These are phyloP conservation scores for Starmerella vaccinii DNA, from an alignment of 805 yeast species.

Conservation along the genomic window DNA sequence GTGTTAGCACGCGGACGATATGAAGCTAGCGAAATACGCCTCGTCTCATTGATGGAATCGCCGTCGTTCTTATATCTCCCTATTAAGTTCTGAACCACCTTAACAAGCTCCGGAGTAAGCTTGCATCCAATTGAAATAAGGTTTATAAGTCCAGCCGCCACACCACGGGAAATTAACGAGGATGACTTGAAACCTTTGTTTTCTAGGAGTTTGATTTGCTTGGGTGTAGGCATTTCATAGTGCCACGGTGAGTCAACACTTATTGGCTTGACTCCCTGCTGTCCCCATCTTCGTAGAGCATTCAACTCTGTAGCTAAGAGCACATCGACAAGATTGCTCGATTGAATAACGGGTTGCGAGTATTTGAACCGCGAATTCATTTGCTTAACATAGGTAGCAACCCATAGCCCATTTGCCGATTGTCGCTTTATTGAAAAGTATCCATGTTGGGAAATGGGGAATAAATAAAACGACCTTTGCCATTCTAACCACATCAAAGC, in stretches of 20 bases:
- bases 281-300: background rate
- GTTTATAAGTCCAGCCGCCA: slow-evolving; percentile 16
- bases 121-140: slow-evolving; percentile 14
- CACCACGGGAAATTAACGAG: slow-evolving; percentile 12
- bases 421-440: slow-evolving; percentile 6
- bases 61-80: background rate
- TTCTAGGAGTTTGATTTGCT: slow-evolving; percentile 1
- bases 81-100: slow-evolving; percentile 1
- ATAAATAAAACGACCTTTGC: slow-evolving; percentile 15
- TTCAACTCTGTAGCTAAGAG: background rate
- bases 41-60: background rate
- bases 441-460: background rate
- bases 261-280: background rate
- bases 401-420: background rate
- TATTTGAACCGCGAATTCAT: background rate
- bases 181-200: too few relatives aligned
- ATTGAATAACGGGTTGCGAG: background rate
- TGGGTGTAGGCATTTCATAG: background rate
- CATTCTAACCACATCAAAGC: slow-evolving; percentile 14
- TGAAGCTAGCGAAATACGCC: background rate
- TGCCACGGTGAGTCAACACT: slow-evolving; percentile 1
- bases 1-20: background rate
- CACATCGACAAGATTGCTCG: slow-evolving; percentile 5
- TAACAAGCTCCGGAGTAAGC: slow-evolving; percentile 12
- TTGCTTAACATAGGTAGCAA: background rate